Percentiles rank a stretch among this genome's conserved stretches.
Evolutionary conservation across 805 yeast genomes (phyloP).

Genomic region (Jamesozyma spencerorum): DNA sequence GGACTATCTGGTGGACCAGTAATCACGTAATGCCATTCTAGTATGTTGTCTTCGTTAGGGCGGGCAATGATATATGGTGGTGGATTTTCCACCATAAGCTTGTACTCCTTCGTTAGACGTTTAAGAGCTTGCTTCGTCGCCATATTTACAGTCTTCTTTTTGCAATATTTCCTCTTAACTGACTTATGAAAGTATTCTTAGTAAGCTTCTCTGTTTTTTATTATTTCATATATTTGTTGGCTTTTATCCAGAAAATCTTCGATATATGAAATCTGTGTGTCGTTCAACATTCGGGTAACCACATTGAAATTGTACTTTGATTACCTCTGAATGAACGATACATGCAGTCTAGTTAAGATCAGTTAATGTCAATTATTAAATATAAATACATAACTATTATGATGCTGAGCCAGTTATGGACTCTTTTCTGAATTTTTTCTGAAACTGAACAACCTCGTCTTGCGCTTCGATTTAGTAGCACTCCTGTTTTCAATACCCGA

Average conservation of each 20-base stretch:
- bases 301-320: no score
- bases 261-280: no score
- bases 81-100: conserved; percentile 64
- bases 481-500: background rate
- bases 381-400: no score
- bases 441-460: conserved; percentile 11
- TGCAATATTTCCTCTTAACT: no score
- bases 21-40: conserved; percentile 90
- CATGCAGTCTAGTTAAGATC: no score
- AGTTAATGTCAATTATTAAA: no score
- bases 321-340: no score
- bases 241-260: no score
- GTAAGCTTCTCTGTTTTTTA: no score
- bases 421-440: conserved; percentile 2
- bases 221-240: no score
- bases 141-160: conserved; percentile 27
- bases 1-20: conserved; percentile 91
- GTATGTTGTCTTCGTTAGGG: conserved; percentile 77
- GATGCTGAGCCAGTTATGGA: background rate
- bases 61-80: conserved; percentile 79
- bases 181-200: no score
- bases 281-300: no score
- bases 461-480: conserved; percentile 3
- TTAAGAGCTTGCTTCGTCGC: conserved; percentile 39
- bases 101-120: conserved; percentile 70